Evolutionary conservation across 2,329 filamentous ascomycete species (phyloP).

Genomic region (Aschersonia sp.): DNA sequence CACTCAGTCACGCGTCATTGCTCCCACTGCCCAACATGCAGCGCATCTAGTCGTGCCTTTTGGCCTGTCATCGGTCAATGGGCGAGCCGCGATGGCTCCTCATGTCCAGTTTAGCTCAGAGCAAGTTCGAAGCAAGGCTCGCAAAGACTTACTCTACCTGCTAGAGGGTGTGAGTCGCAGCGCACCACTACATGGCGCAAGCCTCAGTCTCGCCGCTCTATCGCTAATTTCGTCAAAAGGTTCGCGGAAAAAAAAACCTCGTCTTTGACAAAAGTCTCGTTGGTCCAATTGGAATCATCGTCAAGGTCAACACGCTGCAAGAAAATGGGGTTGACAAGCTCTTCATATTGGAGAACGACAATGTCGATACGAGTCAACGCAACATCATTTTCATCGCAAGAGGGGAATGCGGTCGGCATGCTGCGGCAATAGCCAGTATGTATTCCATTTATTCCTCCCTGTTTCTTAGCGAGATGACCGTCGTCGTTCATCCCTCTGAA

Average conservation of each 20-base stretch:
- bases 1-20: too few relatives aligned
- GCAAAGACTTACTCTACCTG: constrained; percentile 77
- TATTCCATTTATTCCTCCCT: constrained; percentile 4
- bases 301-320: constrained; percentile 88
- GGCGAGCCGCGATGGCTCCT: constrained; percentile 52
- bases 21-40: too few relatives aligned
- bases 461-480: constrained; percentile 14
- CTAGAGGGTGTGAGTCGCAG: constrained; percentile 75
- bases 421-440: constrained; percentile 79
- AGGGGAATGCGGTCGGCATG: constrained; percentile 75
- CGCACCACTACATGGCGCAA: background rate
- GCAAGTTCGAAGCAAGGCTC: constrained; percentile 65
- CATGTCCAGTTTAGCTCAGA: constrained; percentile 57
- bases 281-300: constrained; percentile 76
- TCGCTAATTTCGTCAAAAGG: constrained; percentile 34
- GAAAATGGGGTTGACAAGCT: constrained; percentile 98
- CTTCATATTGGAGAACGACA: constrained; percentile 91
- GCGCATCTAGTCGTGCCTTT: too few relatives aligned
- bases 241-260: constrained; percentile 96
- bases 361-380: constrained; percentile 84
- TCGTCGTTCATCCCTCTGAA: constrained; percentile 3
- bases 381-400: constrained; percentile 90
- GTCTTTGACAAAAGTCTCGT: constrained; percentile 85
- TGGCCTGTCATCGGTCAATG: too few relatives aligned
- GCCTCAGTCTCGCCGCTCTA: constrained; percentile 4